These are phyloP conservation scores for Candida hispaniensis DNA, from an alignment of 805 yeast genomes.

Conservation along the genomic window DNA sequence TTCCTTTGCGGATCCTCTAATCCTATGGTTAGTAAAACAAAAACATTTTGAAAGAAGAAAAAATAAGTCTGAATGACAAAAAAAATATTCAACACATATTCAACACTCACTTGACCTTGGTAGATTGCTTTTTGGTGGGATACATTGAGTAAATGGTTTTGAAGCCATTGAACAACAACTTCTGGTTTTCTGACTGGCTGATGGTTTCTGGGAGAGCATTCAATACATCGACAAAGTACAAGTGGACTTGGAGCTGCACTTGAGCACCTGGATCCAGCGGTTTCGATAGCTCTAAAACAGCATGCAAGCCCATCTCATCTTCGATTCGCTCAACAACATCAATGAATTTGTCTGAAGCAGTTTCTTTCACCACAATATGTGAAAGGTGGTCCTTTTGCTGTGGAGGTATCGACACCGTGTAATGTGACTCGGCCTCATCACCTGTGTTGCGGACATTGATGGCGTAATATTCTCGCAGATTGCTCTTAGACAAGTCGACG, in stretches of 20 bases:
- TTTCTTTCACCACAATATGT: conserved; percentile 34
- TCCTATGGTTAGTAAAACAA: no score
- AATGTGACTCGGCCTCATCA: conserved; percentile 41
- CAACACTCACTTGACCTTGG: conserved; percentile 20
- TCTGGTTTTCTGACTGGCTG: conserved; percentile 50
- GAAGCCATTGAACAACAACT: conserved; percentile 42
- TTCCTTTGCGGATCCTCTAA: conserved; percentile 8
- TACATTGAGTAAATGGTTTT: conserved; percentile 56
- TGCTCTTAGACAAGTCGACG: conserved; percentile 56
- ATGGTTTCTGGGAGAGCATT: conserved; percentile 56
- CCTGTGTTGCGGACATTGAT: conserved; percentile 51
- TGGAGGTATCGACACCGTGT: conserved; percentile 49
- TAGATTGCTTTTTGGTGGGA: conserved; percentile 32
- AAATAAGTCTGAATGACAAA: no score
- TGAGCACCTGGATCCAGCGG: conserved; percentile 58
- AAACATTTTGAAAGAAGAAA: no score
- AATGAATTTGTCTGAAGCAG: conserved; percentile 22
- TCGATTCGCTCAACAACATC: conserved; percentile 26
- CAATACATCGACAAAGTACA: conserved; percentile 39
- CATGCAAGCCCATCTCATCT: conserved; percentile 27
- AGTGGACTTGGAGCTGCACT: conserved; percentile 39
- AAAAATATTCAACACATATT: no score
- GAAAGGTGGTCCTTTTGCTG: conserved; percentile 36
- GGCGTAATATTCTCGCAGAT: conserved; percentile 49
- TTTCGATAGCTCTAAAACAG: conserved; percentile 46